Base-by-base conservation (phyloP, 1,284 basidiomycete species). In the Afroboletus lepidellus region DNA sequence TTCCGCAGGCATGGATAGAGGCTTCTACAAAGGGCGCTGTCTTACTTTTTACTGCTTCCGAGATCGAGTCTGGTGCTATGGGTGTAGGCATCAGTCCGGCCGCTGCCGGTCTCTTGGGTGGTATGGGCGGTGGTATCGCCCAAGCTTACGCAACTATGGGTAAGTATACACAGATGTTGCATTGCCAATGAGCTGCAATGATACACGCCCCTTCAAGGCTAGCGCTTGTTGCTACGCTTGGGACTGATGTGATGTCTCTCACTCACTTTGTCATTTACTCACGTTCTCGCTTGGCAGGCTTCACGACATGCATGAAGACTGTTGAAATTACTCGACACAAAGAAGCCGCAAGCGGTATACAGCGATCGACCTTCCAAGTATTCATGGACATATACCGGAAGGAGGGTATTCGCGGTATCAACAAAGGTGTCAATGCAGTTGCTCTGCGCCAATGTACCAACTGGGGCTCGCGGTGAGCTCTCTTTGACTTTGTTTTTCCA, bases 61-160 rank as follows among this genome's bases (percentile, higher is more conserved):
- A 98, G 72, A 90, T 99, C 47, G 94, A 99, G 72, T 83, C 85
- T 32, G 81, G 81, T 46, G 76, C 78, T 32, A 76, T 83, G 34
- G 61, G 65, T 8, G 74, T 89, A 61, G 92, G 92, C 25, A 72
- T 96, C 49, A 89, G 80, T 61, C 87, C 93, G 25, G 94, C 88
- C 23, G 77, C 80, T 23, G 87, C 92, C 51, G 96, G 96, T 65
- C 80, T 99, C 60, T 71, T 98, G 42, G 97, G 97, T 59, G 97
- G 97, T 63, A 98, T 99, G 90, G 90, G 90, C 23, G 97, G 97
- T 67, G 97, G 97, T 78, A 77, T 99, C 63, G 93, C 92, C 32
- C 97, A 99, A 75, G 96, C 97, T 9, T 99, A 99, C 70, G 96
- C 94, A 51, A 99, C 97, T 30, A 98, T 98, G 95, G 96, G 94